Evolutionary conservation across 2,329 filamentous ascomycete species (phyloP), one percentile per base, ranked within the genome.

Genomic region (Colletotrichum higginsianum): DNA sequence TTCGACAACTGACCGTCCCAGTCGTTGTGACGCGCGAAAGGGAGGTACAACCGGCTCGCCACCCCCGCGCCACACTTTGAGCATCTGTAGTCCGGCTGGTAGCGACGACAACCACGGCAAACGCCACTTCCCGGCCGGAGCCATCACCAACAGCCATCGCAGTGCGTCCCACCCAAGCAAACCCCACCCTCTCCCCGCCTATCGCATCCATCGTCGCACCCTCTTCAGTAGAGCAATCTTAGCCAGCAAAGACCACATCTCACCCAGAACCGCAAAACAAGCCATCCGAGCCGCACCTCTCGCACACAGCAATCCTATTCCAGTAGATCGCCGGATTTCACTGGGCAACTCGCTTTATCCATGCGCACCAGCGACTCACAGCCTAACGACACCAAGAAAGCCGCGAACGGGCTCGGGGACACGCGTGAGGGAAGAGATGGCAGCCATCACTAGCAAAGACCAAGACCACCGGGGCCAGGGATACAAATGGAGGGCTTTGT

Each of bases 1-100:
- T 95, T 93, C 78, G 88, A 89, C 66, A 79, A 82, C 75, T 83
- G 80, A 83, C 57, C 35, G 65, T 21, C 46, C 23, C 86, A 75
- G 61, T 50, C 61, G 70, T 42, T 44, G 23, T 42, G 66, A 46
- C 61, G 55, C 42, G 67, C 61, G 15, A 60, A 61, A 74, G 78
- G 74, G 73, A 73, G 74, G 73, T 73, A 73, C 66, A 75, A 76
- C 76, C 77, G 75, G 77, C 58, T 40, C 65, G 76, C 73, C 76
- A 76, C 74, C 76, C 76, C 75, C 62, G 68, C 69, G 66, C 63
- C 61, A 74, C 71, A 66, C 76, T 78, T 67, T 82, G 79, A 74
- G 79, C 83, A 71, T 81, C 82, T 79, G 77, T 84, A 78, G 80
- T 83, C 77, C 84, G 82, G 83, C 76, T 80, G 71, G 73, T 75